A percentile compares a stretch with the other conserved stretches of the same genome.
phyloP scores from a whole-genome alignment of 2,329 filamentous ascomycete genomes.

The Plectosphaerella sp. region DNA sequence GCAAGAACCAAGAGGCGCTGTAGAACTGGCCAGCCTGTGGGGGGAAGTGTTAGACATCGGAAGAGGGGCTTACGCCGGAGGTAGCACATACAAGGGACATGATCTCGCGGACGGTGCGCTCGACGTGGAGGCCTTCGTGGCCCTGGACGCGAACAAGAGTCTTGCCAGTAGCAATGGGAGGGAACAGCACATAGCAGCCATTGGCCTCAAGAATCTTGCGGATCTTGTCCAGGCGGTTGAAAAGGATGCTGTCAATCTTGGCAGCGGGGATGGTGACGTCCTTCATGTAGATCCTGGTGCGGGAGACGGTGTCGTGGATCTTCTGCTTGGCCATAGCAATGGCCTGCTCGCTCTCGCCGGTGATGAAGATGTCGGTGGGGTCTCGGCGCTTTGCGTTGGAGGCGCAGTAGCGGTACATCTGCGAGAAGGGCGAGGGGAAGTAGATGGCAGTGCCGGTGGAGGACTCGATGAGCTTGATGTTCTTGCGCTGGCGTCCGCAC shows the following conservation, averaged over 20 bases:
- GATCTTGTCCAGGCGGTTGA: conserved; percentile 90
- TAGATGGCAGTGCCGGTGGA: conserved; percentile 95
- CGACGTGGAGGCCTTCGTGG: conserved; percentile 87
- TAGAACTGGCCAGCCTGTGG: conserved; percentile 90
- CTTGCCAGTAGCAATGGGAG: conserved; percentile 78
- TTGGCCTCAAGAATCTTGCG: conserved; percentile 97
- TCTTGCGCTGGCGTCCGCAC: conserved; percentile 90
- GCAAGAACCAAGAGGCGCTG: conserved; percentile 85
- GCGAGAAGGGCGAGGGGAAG: conserved; percentile 90
- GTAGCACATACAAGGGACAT: conserved; percentile 74
- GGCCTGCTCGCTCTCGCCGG: conserved; percentile 77
- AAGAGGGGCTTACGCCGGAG: background rate
- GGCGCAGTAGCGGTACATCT: conserved; percentile 85
- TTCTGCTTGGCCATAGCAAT: conserved; percentile 89
- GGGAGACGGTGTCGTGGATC: conserved; percentile 77
- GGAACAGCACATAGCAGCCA: conserved; percentile 91
- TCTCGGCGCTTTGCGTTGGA: conserved; percentile 76
- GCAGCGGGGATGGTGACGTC: conserved; percentile 84
- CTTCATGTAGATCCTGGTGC: conserved; percentile 83
- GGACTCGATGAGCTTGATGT: conserved; percentile 97
- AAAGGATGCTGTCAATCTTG: conserved; percentile 91
- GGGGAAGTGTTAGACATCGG: conserved; percentile 16
- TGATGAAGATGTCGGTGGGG: conserved; percentile 91
- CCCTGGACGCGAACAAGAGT: conserved; percentile 87
- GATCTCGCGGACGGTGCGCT: conserved; percentile 90